Base-by-base conservation (phyloP, 192 early-diverging fungal genomes). In the Radiomyces spectabilis region DNA sequence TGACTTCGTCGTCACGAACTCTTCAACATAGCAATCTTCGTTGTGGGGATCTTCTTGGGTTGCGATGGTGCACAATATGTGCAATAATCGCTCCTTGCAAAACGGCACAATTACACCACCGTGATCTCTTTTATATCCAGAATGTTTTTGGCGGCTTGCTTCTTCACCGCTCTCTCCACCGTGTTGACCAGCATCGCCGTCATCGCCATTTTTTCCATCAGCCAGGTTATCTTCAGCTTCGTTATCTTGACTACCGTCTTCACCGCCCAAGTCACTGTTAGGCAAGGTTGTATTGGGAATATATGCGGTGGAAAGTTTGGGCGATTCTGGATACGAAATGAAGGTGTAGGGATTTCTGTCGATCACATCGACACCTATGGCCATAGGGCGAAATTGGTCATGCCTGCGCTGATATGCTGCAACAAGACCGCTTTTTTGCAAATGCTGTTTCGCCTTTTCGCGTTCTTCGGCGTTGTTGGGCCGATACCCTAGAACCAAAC, bases 381-480 rank as follows among this genome's bases (percentile, higher is more conserved):
- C 25, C 44, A 46, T 13, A 24, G 44, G 44, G 26, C 31, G 44
- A 46, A 46, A 46, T 13, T 24, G 44, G 31, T 46, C 44, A 0
- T 46, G 44, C 26, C 31, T 46, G 31, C 44, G 44, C 31, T 30
- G 26, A 29, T 50, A 33, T 50, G 37, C 47, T 50, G 47, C 47
- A 50, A 50, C 18, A 35, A 50, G 37, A 21, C 47, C 47, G 37
- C 47, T 50, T 50, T 50, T 50, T 50, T 50, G 31, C 37, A 50
- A 33, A 50, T 50, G 47, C 37, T 50, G 31, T 50, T 50, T 50
- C 37, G 31, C 47, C 31, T 50, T 50, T 50, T 50, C 37, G 32
- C 47, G 32, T 31, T 48, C 46, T 48, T 48, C 46, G 29, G 46
- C 27, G 33, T 48, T 31, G 33, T 48, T 48, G 46, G 46, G 46